phyloP scores from a whole-genome alignment of 345 rosid genomes.

The Hirschfeldia incana region DNA sequence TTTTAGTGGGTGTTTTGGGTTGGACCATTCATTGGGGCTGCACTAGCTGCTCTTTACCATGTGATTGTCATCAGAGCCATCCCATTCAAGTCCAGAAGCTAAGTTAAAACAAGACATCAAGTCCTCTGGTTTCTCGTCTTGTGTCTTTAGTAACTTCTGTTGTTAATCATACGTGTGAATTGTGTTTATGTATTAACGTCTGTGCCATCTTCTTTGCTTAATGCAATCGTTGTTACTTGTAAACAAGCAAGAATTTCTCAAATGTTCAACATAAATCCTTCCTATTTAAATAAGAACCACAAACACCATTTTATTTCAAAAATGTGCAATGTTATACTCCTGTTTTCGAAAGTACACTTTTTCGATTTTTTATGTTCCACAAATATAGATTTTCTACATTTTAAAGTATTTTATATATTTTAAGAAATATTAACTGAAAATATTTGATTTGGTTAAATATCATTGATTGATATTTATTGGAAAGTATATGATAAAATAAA shows the following conservation, averaged over 20 bases:
- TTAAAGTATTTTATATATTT: too few relatives aligned
- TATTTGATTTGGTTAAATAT: too few relatives aligned
- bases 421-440: too few relatives aligned
- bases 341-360: too few relatives aligned
- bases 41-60: conserved; percentile 71
- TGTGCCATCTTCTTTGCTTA: conserved; percentile 8
- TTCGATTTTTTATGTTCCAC: too few relatives aligned
- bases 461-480: too few relatives aligned
- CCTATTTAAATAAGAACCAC: background rate
- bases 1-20: conserved; percentile 85
- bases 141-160: conserved; percentile 8
- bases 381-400: too few relatives aligned
- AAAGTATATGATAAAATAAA: too few relatives aligned
- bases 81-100: conserved; percentile 53
- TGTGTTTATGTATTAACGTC: background rate
- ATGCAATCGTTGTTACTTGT: conserved; percentile 14
- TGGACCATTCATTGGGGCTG: conserved; percentile 75
- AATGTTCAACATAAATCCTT: conserved; percentile 8
- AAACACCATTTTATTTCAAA: background rate
- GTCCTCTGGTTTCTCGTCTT: background rate
- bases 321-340: background rate
- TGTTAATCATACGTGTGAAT: conserved; percentile 8
- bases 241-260: conserved; percentile 10
- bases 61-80: conserved; percentile 72
- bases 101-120: conserved; percentile 22